phyloP scores from a whole-genome alignment of 305 asterid genomes.

The Fraxinus velutina region DNA sequence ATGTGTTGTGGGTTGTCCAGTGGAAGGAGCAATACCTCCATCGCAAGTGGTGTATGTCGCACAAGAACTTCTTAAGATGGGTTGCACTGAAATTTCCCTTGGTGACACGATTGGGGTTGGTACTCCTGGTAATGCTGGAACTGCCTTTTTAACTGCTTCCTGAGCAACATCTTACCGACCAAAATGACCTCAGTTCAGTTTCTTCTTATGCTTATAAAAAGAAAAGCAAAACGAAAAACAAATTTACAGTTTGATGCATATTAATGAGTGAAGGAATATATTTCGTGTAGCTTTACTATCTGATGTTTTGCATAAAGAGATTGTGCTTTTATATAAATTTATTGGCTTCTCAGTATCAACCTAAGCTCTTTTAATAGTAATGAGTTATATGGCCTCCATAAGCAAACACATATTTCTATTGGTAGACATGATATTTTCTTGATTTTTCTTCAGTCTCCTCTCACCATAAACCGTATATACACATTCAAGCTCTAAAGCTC shows the following conservation, averaged over 20 bases:
- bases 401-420: neutral
- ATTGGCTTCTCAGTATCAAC: neutral
- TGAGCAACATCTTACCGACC: neutral
- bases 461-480: neutral
- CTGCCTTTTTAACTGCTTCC: conserved; percentile 10
- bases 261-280: neutral
- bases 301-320: neutral
- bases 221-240: neutral
- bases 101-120: conserved; percentile 94
- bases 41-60: conserved; percentile 79
- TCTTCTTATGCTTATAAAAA: neutral
- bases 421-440: neutral
- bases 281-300: neutral
- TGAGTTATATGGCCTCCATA: neutral
- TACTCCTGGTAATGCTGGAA: conserved; percentile 71
- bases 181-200: neutral
- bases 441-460: neutral
- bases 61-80: conserved; percentile 71
- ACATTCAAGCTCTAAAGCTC: neutral
- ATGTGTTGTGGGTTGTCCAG: conserved; percentile 88
- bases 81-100: conserved; percentile 85
- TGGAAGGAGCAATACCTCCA: conserved; percentile 82
- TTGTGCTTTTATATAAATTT: neutral
- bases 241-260: neutral
- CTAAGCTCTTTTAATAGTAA: neutral